phyloP scores from a whole-genome alignment of 2,329 filamentous ascomycete genomes.

The Botrytis hyacinthi region DNA sequence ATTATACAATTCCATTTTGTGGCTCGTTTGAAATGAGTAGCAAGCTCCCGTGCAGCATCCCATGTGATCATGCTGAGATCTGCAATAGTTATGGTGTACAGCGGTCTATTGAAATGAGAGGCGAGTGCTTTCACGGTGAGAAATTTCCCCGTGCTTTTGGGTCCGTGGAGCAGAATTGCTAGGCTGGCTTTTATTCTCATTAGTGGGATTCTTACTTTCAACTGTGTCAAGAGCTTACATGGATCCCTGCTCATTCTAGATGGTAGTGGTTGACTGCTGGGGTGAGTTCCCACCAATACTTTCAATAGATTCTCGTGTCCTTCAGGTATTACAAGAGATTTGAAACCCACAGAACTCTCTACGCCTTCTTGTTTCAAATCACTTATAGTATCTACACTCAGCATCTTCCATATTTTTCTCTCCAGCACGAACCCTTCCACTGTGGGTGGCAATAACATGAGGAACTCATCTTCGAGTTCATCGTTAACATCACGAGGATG shows the following conservation, averaged over 20 bases:
- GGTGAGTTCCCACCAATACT: slow-evolving; percentile 1
- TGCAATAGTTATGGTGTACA: neutral
- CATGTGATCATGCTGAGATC: neutral
- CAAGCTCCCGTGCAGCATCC: neutral
- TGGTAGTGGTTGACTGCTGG: neutral
- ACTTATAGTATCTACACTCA: neutral
- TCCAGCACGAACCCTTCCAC: neutral
- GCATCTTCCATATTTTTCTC: neutral
- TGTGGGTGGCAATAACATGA: slow-evolving; percentile 3
- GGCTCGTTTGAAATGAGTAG: slow-evolving; percentile 3
- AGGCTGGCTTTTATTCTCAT: neutral
- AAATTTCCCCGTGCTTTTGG: neutral
- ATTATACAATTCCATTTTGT: slow-evolving; percentile 13
- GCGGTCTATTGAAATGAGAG: neutral
- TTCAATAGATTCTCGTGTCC: slow-evolving; percentile 9
- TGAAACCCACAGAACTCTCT: neutral
- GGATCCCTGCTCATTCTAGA: rapidly evolving
- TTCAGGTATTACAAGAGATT: neutral
- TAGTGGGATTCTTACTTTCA: neutral
- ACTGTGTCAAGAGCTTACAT: neutral
- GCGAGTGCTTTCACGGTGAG: neutral
- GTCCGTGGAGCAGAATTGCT: slow-evolving; percentile 12
- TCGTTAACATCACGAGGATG: neutral
- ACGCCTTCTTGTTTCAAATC: neutral
- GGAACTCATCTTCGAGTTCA: neutral